These are phyloP conservation scores for Raffaelea albimanens DNA, from an alignment of 2,329 filamentous ascomycete genomes.

Conservation along the genomic window DNA sequence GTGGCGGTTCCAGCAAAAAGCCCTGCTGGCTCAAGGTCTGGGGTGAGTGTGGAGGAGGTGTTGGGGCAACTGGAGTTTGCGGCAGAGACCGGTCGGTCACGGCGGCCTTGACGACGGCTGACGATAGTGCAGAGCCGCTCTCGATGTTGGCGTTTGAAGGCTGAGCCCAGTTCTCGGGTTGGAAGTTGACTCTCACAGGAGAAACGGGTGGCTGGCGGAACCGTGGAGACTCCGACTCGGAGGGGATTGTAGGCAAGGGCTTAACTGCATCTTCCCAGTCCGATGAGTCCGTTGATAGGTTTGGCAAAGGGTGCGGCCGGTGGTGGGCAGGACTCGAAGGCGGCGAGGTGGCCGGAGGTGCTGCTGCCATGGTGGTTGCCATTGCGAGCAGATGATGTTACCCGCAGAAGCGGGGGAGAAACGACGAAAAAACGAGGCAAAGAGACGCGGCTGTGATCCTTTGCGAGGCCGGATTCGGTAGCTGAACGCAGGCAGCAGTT, in stretches of 20 bases:
- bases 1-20: neutral
- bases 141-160: slow-evolving; percentile 45
- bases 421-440: neutral
- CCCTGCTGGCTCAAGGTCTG: slow-evolving; percentile 9
- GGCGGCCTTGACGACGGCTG: slow-evolving; percentile 6
- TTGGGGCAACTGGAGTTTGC: slow-evolving; percentile 24
- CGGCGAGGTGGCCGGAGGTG: slow-evolving; percentile 15
- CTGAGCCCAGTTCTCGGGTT: slow-evolving; percentile 41
- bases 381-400: slow-evolving; percentile 13
- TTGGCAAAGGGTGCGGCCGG: slow-evolving; percentile 26
- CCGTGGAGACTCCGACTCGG: slow-evolving; percentile 26
- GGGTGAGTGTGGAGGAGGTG: slow-evolving; percentile 28
- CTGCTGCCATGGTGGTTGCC: slow-evolving; percentile 21
- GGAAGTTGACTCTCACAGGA: slow-evolving; percentile 46
- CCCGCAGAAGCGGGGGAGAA: neutral
- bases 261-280: neutral
- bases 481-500: no score
- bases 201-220: slow-evolving; percentile 45
- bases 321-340: slow-evolving; percentile 19
- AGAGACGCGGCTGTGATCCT: neutral
- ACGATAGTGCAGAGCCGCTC: slow-evolving; percentile 13
- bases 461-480: no score
- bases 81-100: slow-evolving; percentile 20
- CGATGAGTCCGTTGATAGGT: slow-evolving; percentile 14
- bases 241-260: slow-evolving; percentile 16